Evolutionary conservation across 2,329 filamentous ascomycete genomes (phyloP).

Genomic region (Parasarocladium wereldwijsianum): DNA sequence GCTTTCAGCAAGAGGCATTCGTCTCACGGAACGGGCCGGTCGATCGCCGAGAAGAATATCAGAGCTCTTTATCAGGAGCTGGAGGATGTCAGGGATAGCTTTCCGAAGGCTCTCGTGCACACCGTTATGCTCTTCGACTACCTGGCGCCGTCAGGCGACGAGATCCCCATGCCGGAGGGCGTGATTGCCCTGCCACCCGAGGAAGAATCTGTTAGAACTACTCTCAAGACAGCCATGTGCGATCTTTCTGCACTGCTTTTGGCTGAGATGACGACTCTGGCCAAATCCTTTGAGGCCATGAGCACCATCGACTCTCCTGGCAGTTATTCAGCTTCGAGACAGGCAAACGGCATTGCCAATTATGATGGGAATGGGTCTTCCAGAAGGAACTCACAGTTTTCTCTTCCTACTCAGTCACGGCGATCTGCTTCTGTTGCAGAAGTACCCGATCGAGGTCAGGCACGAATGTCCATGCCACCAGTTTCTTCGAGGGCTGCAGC

Average conservation of each 20-base stretch:
- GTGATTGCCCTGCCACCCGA: conserved; percentile 56
- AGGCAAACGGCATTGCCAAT: conserved; percentile 26
- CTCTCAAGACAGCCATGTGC: conserved; percentile 68
- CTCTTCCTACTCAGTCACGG: conserved; percentile 22
- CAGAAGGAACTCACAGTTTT: conserved; percentile 42
- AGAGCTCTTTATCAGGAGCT: conserved; percentile 51
- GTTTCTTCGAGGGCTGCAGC: conserved; percentile 31
- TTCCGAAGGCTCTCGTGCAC: conserved; percentile 63
- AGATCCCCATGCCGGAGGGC: conserved; percentile 47
- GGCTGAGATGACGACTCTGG: conserved; percentile 61
- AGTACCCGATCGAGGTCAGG: conserved; percentile 41
- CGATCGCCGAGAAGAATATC: conserved; percentile 40
- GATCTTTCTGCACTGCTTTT: conserved; percentile 61
- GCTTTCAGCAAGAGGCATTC: conserved; percentile 41
- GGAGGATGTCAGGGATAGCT: conserved; percentile 54
- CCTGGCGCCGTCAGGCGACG: conserved; percentile 27
- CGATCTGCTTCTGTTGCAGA: conserved; percentile 40
- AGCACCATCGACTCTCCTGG: conserved; percentile 67
- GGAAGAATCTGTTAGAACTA: conserved; percentile 57
- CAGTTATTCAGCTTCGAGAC: conserved; percentile 24
- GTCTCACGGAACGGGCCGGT: conserved; percentile 31
- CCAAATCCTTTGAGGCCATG: conserved; percentile 57
- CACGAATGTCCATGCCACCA: conserved; percentile 74
- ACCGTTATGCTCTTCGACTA: conserved; percentile 72
- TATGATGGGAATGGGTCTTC: conserved; percentile 18